Conservation (phyloP, 2,329 filamentous ascomycete species). For the Paracoccidioides lutzii region DNA sequence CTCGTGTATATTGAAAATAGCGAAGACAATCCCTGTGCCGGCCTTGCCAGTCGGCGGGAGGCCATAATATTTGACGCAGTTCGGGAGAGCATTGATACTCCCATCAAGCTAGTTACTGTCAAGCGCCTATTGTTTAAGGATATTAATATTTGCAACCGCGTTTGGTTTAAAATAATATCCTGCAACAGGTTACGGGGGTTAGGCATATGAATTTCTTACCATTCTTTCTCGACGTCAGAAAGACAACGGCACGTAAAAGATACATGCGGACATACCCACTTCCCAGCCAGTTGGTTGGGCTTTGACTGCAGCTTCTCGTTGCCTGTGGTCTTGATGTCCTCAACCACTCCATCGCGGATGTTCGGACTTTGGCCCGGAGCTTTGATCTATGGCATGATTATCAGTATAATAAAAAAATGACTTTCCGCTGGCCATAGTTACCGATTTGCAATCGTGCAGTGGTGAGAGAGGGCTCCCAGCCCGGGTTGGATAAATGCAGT, state of each 20-base stretch:
- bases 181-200: no score
- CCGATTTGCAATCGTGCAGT: no score
- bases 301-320: constrained; percentile 5
- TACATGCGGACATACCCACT: constrained; percentile 11
- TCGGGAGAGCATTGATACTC: constrained; percentile 34
- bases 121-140: constrained; percentile 12
- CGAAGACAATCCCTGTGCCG: constrained; percentile 33
- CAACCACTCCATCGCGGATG: background rate
- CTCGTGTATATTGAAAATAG: constrained; percentile 25
- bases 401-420: background rate
- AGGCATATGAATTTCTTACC: constrained; percentile 10
- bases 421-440: background rate
- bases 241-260: constrained; percentile 10
- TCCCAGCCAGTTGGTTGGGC: constrained; percentile 11
- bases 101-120: constrained; percentile 26
- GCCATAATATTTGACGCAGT: constrained; percentile 31
- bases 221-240: constrained; percentile 14
- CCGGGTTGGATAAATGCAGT: no score
- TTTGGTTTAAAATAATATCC: no score
- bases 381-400: background rate
- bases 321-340: background rate
- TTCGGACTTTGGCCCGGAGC: background rate
- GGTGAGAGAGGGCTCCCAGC: no score
- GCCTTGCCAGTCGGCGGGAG: constrained; percentile 23
- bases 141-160: constrained; percentile 5